These are phyloP conservation scores for Fagopyrum tataricum DNA, from an alignment of 148 eudicot species.

Conservation along the genomic window DNA sequence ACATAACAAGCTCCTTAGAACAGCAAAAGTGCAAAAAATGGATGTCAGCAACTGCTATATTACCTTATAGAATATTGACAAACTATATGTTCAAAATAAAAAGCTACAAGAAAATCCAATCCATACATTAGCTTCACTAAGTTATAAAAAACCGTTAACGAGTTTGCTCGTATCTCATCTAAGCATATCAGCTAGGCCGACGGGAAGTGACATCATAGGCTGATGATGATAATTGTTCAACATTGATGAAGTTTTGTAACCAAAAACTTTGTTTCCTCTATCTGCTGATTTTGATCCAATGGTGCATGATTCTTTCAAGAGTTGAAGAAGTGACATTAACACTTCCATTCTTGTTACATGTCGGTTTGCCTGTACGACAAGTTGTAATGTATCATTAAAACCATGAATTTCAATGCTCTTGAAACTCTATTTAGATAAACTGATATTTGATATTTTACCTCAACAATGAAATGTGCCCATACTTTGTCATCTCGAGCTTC, in stretches of 20 bases:
- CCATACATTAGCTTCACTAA: background rate
- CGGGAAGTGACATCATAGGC: background rate
- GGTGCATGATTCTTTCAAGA: conserved; percentile 29
- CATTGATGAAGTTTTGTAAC: background rate
- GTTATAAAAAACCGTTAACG: background rate
- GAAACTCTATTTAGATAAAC: background rate
- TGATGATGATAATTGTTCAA: conserved; percentile 5
- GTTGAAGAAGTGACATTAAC: conserved; percentile 65
- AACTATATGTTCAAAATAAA: background rate
- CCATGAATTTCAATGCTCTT: background rate
- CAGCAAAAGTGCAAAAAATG: background rate
- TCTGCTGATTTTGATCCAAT: background rate
- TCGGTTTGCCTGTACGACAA: conserved; percentile 27
- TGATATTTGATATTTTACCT: conserved; percentile 45
- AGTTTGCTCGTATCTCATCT: background rate
- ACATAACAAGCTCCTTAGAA: no score
- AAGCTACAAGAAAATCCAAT: background rate
- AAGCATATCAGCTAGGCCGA: background rate
- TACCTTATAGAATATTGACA: conserved; percentile 6
- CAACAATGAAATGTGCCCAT: conserved; percentile 73
- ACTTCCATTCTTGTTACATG: conserved; percentile 62
- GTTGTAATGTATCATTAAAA: background rate
- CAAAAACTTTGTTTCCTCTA: background rate
- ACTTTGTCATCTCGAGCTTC: conserved; percentile 64
- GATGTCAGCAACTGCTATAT: background rate